Percentiles rank a stretch among this genome's conserved stretches.
phyloP scores from a whole-genome alignment of 2,329 filamentous ascomycete species.

The Pseudocercospora cruenta region DNA sequence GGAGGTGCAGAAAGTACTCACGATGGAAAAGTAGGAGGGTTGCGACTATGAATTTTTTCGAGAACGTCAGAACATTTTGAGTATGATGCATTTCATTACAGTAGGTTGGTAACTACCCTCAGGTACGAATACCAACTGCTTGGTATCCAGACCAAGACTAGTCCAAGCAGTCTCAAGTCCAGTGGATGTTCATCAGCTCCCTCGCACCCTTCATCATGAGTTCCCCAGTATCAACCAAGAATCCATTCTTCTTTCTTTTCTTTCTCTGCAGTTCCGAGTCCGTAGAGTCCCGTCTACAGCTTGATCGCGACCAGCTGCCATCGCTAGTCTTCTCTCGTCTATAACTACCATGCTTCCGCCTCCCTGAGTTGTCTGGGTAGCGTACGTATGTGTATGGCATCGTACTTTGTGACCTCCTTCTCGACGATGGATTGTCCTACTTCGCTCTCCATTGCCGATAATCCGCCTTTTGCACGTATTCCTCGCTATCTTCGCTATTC shows the following conservation, averaged over 20 bases:
- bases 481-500: background rate
- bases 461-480: background rate
- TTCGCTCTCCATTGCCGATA: background rate
- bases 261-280: background rate
- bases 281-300: too few relatives aligned
- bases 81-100: background rate
- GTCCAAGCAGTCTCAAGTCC: background rate
- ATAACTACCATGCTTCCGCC: too few relatives aligned
- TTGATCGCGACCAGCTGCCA: too few relatives aligned
- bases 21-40: background rate
- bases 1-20: slow-evolving; percentile 19
- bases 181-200: background rate
- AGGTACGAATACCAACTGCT: background rate
- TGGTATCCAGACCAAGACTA: background rate
- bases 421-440: background rate
- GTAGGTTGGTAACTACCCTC: background rate
- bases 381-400: background rate
- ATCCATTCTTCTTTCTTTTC: slow-evolving; percentile 5
- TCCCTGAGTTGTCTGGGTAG: background rate
- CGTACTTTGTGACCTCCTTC: background rate
- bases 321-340: too few relatives aligned
- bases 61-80: too few relatives aligned
- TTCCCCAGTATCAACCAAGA: slow-evolving; percentile 19
- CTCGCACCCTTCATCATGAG: background rate
- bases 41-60: too few relatives aligned